Conservation (phyloP, 768 basidiomycete species). For the Chlorophyllum brunneum region DNA sequence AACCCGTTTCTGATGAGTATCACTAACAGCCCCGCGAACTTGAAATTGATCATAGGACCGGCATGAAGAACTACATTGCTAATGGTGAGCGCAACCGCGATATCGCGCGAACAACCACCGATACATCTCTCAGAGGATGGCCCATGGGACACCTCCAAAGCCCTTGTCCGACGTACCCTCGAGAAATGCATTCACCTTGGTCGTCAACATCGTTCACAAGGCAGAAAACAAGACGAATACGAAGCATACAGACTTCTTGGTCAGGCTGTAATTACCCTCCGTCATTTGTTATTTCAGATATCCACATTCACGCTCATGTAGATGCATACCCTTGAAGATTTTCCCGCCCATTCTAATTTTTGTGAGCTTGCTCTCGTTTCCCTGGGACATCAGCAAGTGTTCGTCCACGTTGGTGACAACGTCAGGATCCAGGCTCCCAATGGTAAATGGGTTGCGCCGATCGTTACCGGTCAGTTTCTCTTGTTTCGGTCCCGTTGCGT, state of each 20-base stretch:
- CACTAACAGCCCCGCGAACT: slow-evolving; percentile 64
- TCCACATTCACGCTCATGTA: slow-evolving; percentile 20
- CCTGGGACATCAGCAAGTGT: slow-evolving; percentile 74
- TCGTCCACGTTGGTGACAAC: slow-evolving; percentile 82
- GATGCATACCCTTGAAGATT: slow-evolving; percentile 85
- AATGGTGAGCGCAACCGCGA: slow-evolving; percentile 43
- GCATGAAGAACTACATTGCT: slow-evolving; percentile 96
- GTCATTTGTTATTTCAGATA: background rate
- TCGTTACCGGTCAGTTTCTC: slow-evolving; percentile 62
- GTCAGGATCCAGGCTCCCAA: slow-evolving; percentile 71
- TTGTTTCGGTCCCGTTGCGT: background rate
- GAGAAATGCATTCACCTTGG: slow-evolving; percentile 79
- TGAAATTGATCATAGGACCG: slow-evolving; percentile 78
- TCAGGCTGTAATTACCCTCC: slow-evolving; percentile 42
- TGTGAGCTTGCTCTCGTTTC: slow-evolving; percentile 77
- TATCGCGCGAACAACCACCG: no score
- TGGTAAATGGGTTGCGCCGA: slow-evolving; percentile 72
- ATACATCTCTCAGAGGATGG: slow-evolving; percentile 47
- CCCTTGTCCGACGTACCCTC: slow-evolving; percentile 68
- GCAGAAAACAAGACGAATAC: slow-evolving; percentile 66
- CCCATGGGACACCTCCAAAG: slow-evolving; percentile 86
- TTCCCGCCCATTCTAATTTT: slow-evolving; percentile 86
- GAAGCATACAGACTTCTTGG: slow-evolving; percentile 82
- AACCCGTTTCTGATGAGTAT: background rate
- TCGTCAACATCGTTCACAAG: slow-evolving; percentile 52